phyloP scores from a whole-genome alignment of 768 basidiomycete genomes.

The Tulasnella sp. region DNA sequence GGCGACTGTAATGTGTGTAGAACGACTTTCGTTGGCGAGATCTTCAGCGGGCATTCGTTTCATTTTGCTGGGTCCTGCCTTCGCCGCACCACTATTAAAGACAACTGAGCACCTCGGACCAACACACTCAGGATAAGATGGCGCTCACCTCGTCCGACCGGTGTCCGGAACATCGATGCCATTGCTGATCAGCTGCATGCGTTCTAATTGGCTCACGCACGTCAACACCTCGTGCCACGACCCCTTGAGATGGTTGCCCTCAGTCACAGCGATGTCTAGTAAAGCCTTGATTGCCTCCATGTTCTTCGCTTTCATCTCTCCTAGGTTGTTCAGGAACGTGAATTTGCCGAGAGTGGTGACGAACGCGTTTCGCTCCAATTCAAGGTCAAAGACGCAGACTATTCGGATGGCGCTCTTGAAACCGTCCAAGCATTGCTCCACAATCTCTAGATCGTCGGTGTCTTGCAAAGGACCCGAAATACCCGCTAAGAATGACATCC shows the following conservation, averaged over 20 bases:
- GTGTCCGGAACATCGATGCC: conserved; percentile 83
- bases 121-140: not conserved
- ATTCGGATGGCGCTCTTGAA: conserved; percentile 97
- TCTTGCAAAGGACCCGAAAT: conserved; percentile 93
- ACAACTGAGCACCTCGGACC: conserved; percentile 35
- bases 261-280: conserved; percentile 92
- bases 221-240: conserved; percentile 96
- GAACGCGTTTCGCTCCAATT: conserved; percentile 97
- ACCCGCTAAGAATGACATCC: conserved; percentile 97
- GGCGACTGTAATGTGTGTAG: conserved; percentile 97
- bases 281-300: conserved; percentile 98
- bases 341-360: conserved; percentile 96
- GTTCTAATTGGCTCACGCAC: conserved; percentile 97
- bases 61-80: conserved; percentile 32
- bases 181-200: conserved; percentile 95
- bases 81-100: conserved; percentile 54
- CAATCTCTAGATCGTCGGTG: conserved; percentile 90
- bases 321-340: conserved; percentile 95
- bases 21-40: conserved; percentile 93
- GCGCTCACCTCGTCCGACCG: conserved; percentile 75
- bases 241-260: conserved; percentile 93
- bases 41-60: conserved; percentile 75
- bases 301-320: conserved; percentile 99
- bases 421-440: conserved; percentile 90
- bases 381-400: conserved; percentile 95